Evolutionary conservation across 2,329 filamentous ascomycete species (phyloP), one percentile per base, ranked within the genome.

Genomic region (Aaosphaeria arxii): DNA sequence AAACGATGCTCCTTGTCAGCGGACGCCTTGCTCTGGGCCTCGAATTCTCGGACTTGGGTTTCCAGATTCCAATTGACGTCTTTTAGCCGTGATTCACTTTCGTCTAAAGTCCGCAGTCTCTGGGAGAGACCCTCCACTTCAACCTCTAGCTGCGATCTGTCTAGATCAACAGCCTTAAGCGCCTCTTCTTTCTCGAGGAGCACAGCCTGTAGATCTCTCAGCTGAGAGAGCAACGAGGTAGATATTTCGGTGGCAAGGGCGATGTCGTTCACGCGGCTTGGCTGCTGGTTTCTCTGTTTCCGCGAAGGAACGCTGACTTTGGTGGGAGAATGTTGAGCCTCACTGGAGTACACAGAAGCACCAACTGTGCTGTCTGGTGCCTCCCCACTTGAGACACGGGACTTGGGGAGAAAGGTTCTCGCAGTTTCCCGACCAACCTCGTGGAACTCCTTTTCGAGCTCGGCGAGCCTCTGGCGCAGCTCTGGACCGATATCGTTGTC

Each of bases 1-100:
- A 96, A 78, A 66, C 88, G 88, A 69, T 90, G 88, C 70, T 96
- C 91, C 51, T 87, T 87, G 63, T 94, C 91, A 11, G 85, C 77
- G 1, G 88, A 82, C 42, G 95, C 89, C 64, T 86, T 89, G 53
- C 87, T 81, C 11, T 82, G 78, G 6, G 86, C 81, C 45, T 88
- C 80, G 39, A 92, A 77, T 54, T 97, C 91, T 61, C 96, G 94
- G 24, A 95, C 81, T 60, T 91, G 89, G 0, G 91, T 95, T 71
- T 99, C 94, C 35, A 99, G 80, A 54, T 88, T 92, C 94, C 94
- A 99, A 68, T 97, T 99, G 71, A 97, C 94, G 64, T 99, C 94
- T 73, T 96, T 97, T 75, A 95, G 96, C 45, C 89, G 86, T 62
- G 95, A 88, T 69, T 99, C 94, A 66, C 88, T 96, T 71, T 99